A percentile compares a stretch with the other conserved stretches of the same genome.
phyloP scores from a whole-genome alignment of 352 stramenopile species.

The Globisporangium nagaii region DNA sequence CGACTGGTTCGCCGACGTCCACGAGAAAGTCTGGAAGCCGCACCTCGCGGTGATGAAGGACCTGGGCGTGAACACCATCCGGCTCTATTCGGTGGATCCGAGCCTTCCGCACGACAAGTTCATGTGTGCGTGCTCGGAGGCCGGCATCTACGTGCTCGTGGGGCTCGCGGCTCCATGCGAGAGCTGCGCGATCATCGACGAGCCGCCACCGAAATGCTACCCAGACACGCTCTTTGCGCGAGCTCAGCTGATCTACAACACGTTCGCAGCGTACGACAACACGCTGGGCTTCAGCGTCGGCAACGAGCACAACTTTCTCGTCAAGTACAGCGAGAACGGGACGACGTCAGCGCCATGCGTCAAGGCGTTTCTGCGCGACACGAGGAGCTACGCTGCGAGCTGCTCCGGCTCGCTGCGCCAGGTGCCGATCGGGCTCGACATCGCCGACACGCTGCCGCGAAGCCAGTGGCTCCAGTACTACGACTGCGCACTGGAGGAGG shows the following conservation, averaged over 20 bases:
- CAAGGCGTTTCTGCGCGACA: constrained; percentile 47
- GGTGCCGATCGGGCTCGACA: constrained; percentile 41
- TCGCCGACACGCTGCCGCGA: constrained; percentile 37
- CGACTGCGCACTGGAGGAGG: constrained; percentile 32
- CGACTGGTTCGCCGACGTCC: constrained; percentile 48
- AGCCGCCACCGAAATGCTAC: constrained; percentile 37
- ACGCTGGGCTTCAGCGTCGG: constrained; percentile 35
- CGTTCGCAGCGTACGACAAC: constrained; percentile 56
- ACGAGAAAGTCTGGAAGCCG: constrained; percentile 37
- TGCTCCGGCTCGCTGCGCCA: constrained; percentile 24
- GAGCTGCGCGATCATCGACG: constrained; percentile 22
- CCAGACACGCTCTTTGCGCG: constrained; percentile 33
- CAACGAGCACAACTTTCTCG: constrained; percentile 51
- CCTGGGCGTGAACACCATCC: constrained; percentile 57
- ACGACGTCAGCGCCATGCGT: constrained; percentile 35
- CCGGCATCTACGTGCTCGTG: constrained; percentile 43
- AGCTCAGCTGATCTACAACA: constrained; percentile 42
- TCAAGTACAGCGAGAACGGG: constrained; percentile 15
- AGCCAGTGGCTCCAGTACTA: constrained; percentile 38
- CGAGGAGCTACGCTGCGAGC: too few species aligned
- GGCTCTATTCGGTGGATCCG: constrained; percentile 64
- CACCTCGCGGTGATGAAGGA: constrained; percentile 49
- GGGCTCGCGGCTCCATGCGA: constrained; percentile 26
- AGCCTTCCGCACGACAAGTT: constrained; percentile 54
- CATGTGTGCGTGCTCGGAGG: constrained; percentile 50